Percentiles rank a stretch among this genome's conserved stretches.
phyloP scores from a whole-genome alignment of 345 rosid genomes.

The Anacardium occidentale region DNA sequence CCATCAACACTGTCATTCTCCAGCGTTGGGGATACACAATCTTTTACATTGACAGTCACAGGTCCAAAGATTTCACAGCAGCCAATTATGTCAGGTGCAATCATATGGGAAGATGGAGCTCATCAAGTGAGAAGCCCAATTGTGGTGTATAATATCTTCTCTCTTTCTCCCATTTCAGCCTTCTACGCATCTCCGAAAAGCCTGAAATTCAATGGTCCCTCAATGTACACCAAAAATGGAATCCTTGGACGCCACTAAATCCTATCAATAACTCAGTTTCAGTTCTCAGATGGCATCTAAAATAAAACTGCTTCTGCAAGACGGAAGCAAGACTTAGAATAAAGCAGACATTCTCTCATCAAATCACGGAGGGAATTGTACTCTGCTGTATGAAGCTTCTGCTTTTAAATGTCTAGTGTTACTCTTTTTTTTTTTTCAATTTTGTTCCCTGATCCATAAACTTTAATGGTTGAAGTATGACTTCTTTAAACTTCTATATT shows the following conservation, averaged over 20 bases:
- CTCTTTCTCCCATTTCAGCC: slow-evolving; percentile 1
- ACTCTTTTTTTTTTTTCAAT: neutral
- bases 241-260: slow-evolving; percentile 18
- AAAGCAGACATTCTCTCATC: neutral
- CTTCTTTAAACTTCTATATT: neutral
- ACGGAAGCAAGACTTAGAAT: slow-evolving; percentile 3
- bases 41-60: slow-evolving; percentile 26
- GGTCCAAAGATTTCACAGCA: slow-evolving; percentile 31
- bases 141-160: slow-evolving; percentile 29
- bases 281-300: neutral
- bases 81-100: slow-evolving; percentile 30
- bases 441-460: neutral
- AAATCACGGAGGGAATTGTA: neutral
- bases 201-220: neutral
- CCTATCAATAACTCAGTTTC: neutral
- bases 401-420: neutral
- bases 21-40: slow-evolving; percentile 17
- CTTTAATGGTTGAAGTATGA: neutral
- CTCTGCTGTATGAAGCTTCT: neutral
- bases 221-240: slow-evolving; percentile 28
- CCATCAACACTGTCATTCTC: slow-evolving; percentile 30
- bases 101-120: slow-evolving; percentile 34
- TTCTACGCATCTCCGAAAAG: neutral
- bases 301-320: neutral
- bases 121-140: slow-evolving; percentile 38